A percentile compares a stretch with the other conserved stretches of the same genome.
Evolutionary conservation across 225 moss, liverwort and hornwort genomes (phyloP).

Genomic region (Polytrichum formosum): DNA sequence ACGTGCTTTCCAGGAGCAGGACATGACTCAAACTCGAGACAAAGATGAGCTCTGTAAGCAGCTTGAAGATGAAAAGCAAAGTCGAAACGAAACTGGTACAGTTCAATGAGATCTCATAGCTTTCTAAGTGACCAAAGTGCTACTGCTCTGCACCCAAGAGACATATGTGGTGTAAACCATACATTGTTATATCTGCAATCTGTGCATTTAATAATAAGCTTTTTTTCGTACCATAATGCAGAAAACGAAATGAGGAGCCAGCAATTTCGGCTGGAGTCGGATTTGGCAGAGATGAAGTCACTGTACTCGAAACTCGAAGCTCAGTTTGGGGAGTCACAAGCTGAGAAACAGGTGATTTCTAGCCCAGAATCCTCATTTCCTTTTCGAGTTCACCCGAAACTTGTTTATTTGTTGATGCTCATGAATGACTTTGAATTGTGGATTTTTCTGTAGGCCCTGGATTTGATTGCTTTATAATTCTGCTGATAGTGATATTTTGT

Average conservation of each 20-base stretch:
- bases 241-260: slow-evolving; percentile 53
- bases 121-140: too few relatives aligned
- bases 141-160: too few relatives aligned
- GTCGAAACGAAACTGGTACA: slow-evolving; percentile 56
- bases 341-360: slow-evolving; percentile 61
- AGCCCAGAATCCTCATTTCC: too few relatives aligned
- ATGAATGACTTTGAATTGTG: too few relatives aligned
- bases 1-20: slow-evolving; percentile 87
- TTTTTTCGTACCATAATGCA: slow-evolving; percentile 13
- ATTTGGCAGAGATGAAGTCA: slow-evolving; percentile 44
- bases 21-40: slow-evolving; percentile 54
- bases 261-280: slow-evolving; percentile 49
- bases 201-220: background rate
- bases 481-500: too few relatives aligned
- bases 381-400: too few relatives aligned
- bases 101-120: background rate
- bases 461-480: too few relatives aligned
- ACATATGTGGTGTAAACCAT: too few relatives aligned
- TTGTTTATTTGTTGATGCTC: background rate
- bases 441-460: too few relatives aligned
- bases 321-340: slow-evolving; percentile 32
- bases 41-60: slow-evolving; percentile 56
- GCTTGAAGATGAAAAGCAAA: slow-evolving; percentile 61
- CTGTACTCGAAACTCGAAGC: slow-evolving; percentile 36
- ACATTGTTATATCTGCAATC: background rate